Percentiles rank a stretch among this genome's conserved stretches.
These are phyloP conservation scores for Lunasporangiospora selenospora DNA, from an alignment of 192 early-diverging fungal species.

Conservation along the genomic window DNA sequence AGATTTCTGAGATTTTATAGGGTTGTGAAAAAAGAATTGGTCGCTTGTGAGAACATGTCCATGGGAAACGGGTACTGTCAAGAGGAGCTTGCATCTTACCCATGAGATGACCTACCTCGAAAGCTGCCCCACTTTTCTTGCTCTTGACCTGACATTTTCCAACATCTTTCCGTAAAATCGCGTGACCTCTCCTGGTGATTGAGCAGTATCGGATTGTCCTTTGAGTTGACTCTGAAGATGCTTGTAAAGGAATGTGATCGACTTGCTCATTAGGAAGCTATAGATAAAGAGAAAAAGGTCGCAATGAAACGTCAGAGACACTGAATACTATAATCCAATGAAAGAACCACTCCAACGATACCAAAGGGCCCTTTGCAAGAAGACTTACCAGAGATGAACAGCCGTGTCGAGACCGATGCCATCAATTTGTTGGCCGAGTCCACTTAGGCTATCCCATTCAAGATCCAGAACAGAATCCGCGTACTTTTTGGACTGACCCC, in stretches of 20 bases:
- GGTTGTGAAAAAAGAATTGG: too few relatives aligned
- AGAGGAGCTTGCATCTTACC: too few relatives aligned
- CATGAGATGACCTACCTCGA: slow-evolving; percentile 59
- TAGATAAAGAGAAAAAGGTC: neutral
- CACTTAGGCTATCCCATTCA: slow-evolving; percentile 83
- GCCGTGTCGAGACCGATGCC: slow-evolving; percentile 79
- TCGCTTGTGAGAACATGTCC: too few relatives aligned
- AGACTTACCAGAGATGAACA: slow-evolving; percentile 73
- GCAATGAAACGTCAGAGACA: neutral
- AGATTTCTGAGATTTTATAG: slow-evolving; percentile 57
- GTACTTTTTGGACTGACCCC: slow-evolving; percentile 60
- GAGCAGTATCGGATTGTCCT: slow-evolving; percentile 28
- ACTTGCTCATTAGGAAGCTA: slow-evolving; percentile 58
- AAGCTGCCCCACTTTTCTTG: slow-evolving; percentile 68
- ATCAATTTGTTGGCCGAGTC: slow-evolving; percentile 72
- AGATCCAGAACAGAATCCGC: slow-evolving; percentile 83
- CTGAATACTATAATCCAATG: neutral
- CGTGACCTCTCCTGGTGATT: slow-evolving; percentile 47
- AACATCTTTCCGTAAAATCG: slow-evolving; percentile 66
- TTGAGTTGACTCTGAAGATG: slow-evolving; percentile 53
- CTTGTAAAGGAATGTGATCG: slow-evolving; percentile 55
- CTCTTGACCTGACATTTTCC: slow-evolving; percentile 68
- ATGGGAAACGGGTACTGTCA: too few relatives aligned
- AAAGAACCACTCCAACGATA: neutral
- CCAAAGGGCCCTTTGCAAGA: neutral